Base-by-base conservation (phyloP, 768 basidiomycete species). In the Phaffia australis region DNA sequence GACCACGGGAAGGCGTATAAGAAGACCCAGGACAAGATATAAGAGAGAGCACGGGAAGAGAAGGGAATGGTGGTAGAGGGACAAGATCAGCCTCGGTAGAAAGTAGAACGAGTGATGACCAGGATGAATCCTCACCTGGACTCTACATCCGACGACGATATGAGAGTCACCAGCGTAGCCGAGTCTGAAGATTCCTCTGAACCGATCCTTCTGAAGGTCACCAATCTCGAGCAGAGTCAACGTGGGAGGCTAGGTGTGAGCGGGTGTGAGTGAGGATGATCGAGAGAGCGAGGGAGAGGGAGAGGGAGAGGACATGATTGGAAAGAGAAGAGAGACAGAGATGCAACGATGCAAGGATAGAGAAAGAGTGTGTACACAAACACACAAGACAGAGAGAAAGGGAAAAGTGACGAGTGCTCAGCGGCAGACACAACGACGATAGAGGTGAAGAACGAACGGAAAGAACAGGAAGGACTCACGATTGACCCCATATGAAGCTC, bases 401-500 rank as follows among this genome's bases (percentile, higher is more conserved):
- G 65, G 49, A 61, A 56, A 30, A 54, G 30, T 6, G 27, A 57
- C 19, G 46, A 29, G 32, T 57, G 65, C 54, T 50, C 52, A 42
- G 35, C 35, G 35, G 23, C 29, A 15, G 16, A 54, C 9, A 4
- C 23, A 54, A 42, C 35, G 35, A 11, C 35, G 11, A 42, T 11
- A 4, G 11, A 42, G 4, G 35, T 11, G 11, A 42, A 42, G 35
- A 42, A 11, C 11, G 11, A 42, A 42, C 35, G 35, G 35, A 29
- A 54, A 50, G 15, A 67, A 42, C 4, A 4, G 35, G 35, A 29
- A 54, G 55, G 15, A 67, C 76, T 46, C 30, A 91, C 93, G 81
- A 94, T 87, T 1, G 88, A 90, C 48, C 95, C 95, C 95, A 99
- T 98, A 78, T 97, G 87, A n/a, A 99, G 79, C 75, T 98, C 95